Percentiles rank a stretch among this genome's conserved stretches.
Conservation (phyloP, 331 rosid species). For the Malus hybrid region DNA sequence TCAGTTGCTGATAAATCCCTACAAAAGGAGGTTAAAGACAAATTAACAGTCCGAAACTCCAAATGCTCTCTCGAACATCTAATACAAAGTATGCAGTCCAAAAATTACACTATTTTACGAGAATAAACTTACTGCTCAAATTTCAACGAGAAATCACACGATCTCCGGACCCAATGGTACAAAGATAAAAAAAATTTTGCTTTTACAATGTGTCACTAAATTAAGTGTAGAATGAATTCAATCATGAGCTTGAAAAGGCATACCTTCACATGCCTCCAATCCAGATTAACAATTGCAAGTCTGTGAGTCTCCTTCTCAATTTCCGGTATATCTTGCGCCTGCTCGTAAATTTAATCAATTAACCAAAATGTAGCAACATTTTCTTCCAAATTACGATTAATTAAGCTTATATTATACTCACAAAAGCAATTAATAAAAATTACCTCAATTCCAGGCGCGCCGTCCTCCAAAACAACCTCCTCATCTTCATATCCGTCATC, state of each 20-base stretch:
- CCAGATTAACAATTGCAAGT: slow-evolving; percentile 89
- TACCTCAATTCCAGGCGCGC: slow-evolving; percentile 41
- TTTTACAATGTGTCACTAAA: background rate
- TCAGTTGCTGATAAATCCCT: background rate
- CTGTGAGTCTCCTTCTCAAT: slow-evolving; percentile 68
- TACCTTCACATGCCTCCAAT: slow-evolving; percentile 86
- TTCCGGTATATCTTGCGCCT: slow-evolving; percentile 51
- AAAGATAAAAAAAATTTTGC: background rate
- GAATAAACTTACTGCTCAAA: background rate
- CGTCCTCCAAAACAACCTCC: slow-evolving; percentile 32
- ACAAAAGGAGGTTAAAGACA: background rate
- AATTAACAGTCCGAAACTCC: background rate
- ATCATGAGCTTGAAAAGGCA: background rate
- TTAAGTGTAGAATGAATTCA: background rate
- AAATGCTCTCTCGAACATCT: background rate
- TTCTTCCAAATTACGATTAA: background rate
- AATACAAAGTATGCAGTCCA: background rate
- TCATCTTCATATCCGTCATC: slow-evolving; percentile 34
- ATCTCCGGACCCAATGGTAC: background rate
- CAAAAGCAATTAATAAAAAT: background rate
- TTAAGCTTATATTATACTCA: background rate
- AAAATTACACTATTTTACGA: background rate
- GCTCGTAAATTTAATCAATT: background rate
- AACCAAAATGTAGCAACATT: background rate
- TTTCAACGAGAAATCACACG: background rate